Evolutionary conservation across 2,329 filamentous ascomycete genomes (phyloP).

Genomic region (Cladosporium sp.): DNA sequence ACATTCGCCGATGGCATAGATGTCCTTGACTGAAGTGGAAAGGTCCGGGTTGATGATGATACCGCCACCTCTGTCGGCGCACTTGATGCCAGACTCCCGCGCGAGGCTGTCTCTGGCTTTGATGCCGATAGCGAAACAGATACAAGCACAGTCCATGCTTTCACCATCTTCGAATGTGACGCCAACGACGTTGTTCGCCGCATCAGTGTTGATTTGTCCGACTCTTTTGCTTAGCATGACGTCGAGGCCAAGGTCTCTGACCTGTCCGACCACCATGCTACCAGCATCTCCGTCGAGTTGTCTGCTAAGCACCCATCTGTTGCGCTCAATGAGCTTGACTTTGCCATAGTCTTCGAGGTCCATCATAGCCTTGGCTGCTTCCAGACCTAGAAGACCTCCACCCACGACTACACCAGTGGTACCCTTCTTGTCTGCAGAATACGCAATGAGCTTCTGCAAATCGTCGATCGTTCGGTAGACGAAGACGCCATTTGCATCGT

Average conservation of each 20-base stretch:
- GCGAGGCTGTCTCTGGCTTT: conserved; percentile 76
- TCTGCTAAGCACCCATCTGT: conserved; percentile 75
- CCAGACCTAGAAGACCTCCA: conserved; percentile 77
- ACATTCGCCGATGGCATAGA: conserved; percentile 89
- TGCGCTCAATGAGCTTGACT: conserved; percentile 77
- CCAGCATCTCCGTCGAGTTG: conserved; percentile 82
- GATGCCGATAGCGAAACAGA: conserved; percentile 90
- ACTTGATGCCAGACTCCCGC: conserved; percentile 63
- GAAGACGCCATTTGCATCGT: conserved; percentile 79
- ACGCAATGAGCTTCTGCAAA: conserved; percentile 70
- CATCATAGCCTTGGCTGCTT: conserved; percentile 89
- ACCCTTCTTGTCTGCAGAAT: conserved; percentile 62
- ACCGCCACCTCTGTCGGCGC: conserved; percentile 69
- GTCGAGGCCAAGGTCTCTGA: conserved; percentile 72
- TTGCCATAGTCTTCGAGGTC: conserved; percentile 70
- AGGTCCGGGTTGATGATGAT: conserved; percentile 66
- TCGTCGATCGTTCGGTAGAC: conserved; percentile 86
- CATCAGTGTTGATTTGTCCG: conserved; percentile 64
- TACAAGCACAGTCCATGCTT: conserved; percentile 68
- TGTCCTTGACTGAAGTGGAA: conserved; percentile 64
- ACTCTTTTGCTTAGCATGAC: conserved; percentile 75
- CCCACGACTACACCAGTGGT: conserved; percentile 74
- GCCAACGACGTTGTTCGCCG: conserved; percentile 64
- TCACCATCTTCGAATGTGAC: conserved; percentile 79
- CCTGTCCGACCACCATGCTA: conserved; percentile 75